Conservation (phyloP, 208 protist species). For the Jaenimonas drosophilae region DNA sequence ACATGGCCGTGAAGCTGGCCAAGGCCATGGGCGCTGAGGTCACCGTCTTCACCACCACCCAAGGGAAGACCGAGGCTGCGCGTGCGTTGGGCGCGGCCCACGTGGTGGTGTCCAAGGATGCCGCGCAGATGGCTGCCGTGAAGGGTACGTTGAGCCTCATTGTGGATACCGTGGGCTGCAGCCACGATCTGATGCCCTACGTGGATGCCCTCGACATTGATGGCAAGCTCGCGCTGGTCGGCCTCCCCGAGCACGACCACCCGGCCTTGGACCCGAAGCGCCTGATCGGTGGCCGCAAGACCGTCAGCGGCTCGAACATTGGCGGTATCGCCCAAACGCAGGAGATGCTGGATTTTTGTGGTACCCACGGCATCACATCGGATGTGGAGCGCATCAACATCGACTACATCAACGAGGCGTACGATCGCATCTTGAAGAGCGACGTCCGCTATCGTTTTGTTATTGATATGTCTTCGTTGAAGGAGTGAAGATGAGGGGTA, state of each 20-base stretch:
- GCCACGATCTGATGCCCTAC: conserved; percentile 27
- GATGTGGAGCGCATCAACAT: conserved; percentile 32
- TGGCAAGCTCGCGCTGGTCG: conserved; percentile 26
- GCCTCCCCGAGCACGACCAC: conserved; percentile 20
- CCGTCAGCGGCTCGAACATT: conserved; percentile 32
- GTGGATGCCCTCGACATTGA: conserved; percentile 18
- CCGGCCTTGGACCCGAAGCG: conserved; percentile 15
- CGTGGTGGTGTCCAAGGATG: conserved; percentile 29
- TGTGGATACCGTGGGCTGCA: conserved; percentile 29
- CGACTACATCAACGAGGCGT: conserved; percentile 34
- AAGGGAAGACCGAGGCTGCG: conserved; percentile 21
- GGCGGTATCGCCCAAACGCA: conserved; percentile 37
- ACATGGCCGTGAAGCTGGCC: conserved; percentile 64
- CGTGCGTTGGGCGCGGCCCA: conserved; percentile 37
- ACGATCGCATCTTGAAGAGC: conserved; percentile 25
- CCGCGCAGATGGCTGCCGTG: conserved; percentile 23
- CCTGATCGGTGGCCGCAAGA: conserved; percentile 10
- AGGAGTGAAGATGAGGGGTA: too few species aligned
- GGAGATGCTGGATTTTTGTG: conserved; percentile 60
- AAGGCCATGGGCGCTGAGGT: conserved; percentile 54
- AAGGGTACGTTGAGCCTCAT: conserved; percentile 21
- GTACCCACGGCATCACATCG: conserved; percentile 28
- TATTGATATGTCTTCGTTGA: conserved; percentile 44
- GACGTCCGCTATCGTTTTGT: conserved; percentile 36
- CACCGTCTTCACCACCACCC: conserved; percentile 40